phyloP scores from a whole-genome alignment of 805 yeast species.

The Komagataella kurtzmanii region DNA sequence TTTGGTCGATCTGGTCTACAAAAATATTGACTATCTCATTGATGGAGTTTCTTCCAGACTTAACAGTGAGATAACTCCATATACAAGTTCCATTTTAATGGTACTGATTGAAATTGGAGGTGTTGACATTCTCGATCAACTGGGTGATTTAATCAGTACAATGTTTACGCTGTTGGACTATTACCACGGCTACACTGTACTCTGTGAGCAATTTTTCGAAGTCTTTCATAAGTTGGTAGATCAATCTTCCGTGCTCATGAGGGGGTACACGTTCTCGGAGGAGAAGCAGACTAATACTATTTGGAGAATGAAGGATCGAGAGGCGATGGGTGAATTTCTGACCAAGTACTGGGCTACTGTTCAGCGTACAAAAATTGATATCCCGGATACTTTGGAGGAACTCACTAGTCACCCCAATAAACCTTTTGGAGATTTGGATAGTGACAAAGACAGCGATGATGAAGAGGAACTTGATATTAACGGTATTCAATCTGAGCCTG shows the following conservation, averaged over 20 bases:
- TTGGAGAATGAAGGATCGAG: slow-evolving; percentile 42
- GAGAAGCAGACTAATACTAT: slow-evolving; percentile 25
- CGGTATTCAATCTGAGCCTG: slow-evolving; percentile 7
- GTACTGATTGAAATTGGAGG: slow-evolving; percentile 67
- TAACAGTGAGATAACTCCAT: slow-evolving; percentile 62
- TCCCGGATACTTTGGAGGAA: slow-evolving; percentile 6
- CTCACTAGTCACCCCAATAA: slow-evolving; percentile 9
- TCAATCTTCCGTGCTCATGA: slow-evolving; percentile 27
- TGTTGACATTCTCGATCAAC: slow-evolving; percentile 40
- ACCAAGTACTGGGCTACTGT: slow-evolving; percentile 18
- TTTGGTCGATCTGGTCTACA: slow-evolving; percentile 37
- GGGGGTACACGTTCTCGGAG: slow-evolving; percentile 13
- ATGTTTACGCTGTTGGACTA: slow-evolving; percentile 69
- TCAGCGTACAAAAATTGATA: slow-evolving; percentile 8
- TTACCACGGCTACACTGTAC: slow-evolving; percentile 66
- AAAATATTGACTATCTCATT: slow-evolving; percentile 68
- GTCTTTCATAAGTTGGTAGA: slow-evolving; percentile 51
- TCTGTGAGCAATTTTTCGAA: slow-evolving; percentile 62
- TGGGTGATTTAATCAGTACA: slow-evolving; percentile 62
- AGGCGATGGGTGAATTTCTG: slow-evolving; percentile 30
- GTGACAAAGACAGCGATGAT: slow-evolving; percentile 25
- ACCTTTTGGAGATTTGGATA: slow-evolving; percentile 14
- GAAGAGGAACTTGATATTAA: slow-evolving; percentile 14
- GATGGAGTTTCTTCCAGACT: slow-evolving; percentile 66
- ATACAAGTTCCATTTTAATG: slow-evolving; percentile 55